A percentile compares a stretch with the other conserved stretches of the same genome.
These are phyloP conservation scores for Chondrus crispus DNA, from an alignment of 23 red algal species.

Conservation along the genomic window DNA sequence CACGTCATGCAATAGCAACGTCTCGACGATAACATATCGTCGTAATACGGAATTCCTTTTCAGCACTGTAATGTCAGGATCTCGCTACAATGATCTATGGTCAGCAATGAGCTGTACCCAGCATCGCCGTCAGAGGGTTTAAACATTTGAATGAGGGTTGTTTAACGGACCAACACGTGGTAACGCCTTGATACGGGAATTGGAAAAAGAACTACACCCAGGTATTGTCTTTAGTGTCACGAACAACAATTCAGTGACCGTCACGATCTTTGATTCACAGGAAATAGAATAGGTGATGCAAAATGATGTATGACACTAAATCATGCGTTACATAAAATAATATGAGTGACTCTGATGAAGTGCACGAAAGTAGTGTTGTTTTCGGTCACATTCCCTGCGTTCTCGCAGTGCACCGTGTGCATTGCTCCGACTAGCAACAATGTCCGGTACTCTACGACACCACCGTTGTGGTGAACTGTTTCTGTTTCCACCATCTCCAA, in stretches of 20 bases:
- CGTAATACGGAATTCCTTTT: not conserved
- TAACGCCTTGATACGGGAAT: conserved; percentile 6
- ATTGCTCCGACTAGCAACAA: too few relatives aligned
- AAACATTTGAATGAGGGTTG: not conserved
- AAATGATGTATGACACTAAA: not conserved
- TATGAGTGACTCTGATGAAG: not conserved
- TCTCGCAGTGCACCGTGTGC: too few relatives aligned
- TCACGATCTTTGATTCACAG: not conserved
- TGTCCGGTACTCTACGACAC: too few relatives aligned
- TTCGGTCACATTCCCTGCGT: too few relatives aligned
- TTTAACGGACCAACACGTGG: not conserved
- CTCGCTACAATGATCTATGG: not conserved
- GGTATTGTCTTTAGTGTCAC: not conserved
- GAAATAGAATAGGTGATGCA: not conserved
- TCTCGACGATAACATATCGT: not conserved
- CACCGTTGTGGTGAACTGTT: too few relatives aligned
- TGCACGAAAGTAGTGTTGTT: not conserved
- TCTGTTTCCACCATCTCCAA: too few relatives aligned
- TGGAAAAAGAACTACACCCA: conserved; percentile 19
- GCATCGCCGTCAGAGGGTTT: not conserved
- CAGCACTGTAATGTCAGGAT: not conserved
- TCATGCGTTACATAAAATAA: not conserved
- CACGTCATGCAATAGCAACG: not conserved
- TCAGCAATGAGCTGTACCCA: not conserved
- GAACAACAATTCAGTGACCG: not conserved